Base-by-base conservation (phyloP, 495 filamentous ascomycete genomes). In the Achaetomiella virescens region DNA sequence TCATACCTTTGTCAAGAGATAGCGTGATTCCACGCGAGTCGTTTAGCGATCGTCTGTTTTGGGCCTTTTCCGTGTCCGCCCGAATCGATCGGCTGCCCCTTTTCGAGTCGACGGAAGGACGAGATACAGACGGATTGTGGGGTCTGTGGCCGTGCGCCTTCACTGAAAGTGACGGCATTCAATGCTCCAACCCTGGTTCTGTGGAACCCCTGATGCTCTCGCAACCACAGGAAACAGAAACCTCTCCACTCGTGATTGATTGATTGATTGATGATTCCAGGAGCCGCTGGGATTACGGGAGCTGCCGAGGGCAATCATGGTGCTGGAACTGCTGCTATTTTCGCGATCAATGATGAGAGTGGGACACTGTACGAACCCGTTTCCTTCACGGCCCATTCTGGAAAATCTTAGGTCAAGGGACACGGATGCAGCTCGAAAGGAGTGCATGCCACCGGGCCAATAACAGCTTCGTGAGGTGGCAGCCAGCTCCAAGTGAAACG, bases 391-490 rank as follows among this genome's bases (percentile, higher is more conserved):
- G n/a, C n/a, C n/a, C n/a, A n/a, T n/a, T n/a, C n/a, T n/a, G n/a
- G n/a, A n/a, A n/a, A n/a, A n/a, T n/a, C n/a, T n/a, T n/a, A n/a
- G n/a, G n/a, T n/a, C n/a, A 36, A 52, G 33, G 21, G 52, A 46
- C 41, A 45, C 10, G 38, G 48, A 60, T 60, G 61, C 61, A 55
- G 55, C 44, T 24, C 51, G 57, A 57, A 29, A 48, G 45, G 45
- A 33, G 45, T 48, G 45, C 45, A 46, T 46, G 4, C 20, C 17
- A 18, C 3, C 38, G 14, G n/a, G 17, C 38, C 38, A 42, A 42
- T 42, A 5, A 42, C 38, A 17, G 17, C 15, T 42, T 17, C 20
- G 27, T 31, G 5, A 31, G 27, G 4, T 31, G 27, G 5, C 27
- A 31, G 27, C 27, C 27, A 9, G 27, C 41, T 24, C 20, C 1